phyloP scores from a whole-genome alignment of 257 asterid genomes.

The Solanum acaule region DNA sequence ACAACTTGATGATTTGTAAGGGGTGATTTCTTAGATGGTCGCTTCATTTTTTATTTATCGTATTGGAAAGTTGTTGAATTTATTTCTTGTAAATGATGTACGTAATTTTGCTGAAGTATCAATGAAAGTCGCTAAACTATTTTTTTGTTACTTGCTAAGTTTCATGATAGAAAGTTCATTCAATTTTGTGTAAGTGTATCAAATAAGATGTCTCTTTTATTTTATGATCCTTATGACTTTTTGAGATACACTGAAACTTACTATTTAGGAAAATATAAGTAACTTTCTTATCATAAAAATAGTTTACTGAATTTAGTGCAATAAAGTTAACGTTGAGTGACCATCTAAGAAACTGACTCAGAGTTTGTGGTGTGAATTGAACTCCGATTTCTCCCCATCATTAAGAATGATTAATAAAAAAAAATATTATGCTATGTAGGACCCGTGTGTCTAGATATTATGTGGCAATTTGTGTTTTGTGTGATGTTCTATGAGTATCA shows the following conservation, averaged over 20 bases:
- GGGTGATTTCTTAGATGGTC: background rate
- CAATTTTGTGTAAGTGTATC: background rate
- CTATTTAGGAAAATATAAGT: background rate
- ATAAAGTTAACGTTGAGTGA: background rate
- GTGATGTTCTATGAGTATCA: no score
- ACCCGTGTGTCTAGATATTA: no score
- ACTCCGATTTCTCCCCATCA: background rate
- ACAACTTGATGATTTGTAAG: background rate
- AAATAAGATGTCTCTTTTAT: background rate
- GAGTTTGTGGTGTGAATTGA: background rate
- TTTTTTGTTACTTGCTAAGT: background rate
- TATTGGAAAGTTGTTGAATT: no score
- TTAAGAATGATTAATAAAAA: no score
- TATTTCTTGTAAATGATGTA: background rate
- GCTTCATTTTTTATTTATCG: background rate
- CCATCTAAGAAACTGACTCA: background rate
- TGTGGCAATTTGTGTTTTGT: background rate
- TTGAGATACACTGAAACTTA: background rate
- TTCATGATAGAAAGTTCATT: background rate
- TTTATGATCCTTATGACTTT: background rate
- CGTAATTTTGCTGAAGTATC: background rate
- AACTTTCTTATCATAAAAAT: no score
- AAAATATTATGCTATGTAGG: background rate
- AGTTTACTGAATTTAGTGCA: no score
- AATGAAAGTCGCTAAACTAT: background rate